These are phyloP conservation scores for Elongisporangium prolatum DNA, from an alignment of 352 stramenopile species.

Conservation along the genomic window DNA sequence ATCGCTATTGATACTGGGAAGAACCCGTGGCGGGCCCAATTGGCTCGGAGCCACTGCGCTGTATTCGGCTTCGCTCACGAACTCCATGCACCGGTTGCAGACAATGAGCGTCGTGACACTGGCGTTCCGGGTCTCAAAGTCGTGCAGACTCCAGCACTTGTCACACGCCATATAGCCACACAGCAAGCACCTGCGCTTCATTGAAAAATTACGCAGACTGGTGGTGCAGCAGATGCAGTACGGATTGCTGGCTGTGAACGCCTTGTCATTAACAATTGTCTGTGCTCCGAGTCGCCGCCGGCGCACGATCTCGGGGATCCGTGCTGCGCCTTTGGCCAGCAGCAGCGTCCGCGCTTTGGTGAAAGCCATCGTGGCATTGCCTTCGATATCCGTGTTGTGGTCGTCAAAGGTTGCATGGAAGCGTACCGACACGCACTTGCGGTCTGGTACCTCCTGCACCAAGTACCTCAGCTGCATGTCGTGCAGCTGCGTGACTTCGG, in stretches of 20 bases:
- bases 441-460: slow-evolving; percentile 23
- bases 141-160: slow-evolving; percentile 33
- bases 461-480: slow-evolving; percentile 18
- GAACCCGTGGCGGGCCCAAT: slow-evolving; percentile 16
- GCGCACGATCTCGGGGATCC: slow-evolving; percentile 1
- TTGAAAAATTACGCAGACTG: slow-evolving; percentile 23
- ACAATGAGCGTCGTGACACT: slow-evolving; percentile 33
- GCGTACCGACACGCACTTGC: slow-evolving; percentile 19
- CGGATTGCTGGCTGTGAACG: slow-evolving; percentile 1
- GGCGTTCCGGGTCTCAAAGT: slow-evolving; percentile 23
- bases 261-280: neutral
- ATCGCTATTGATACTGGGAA: slow-evolving; percentile 5
- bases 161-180: slow-evolving; percentile 37
- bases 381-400: neutral
- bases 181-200: slow-evolving; percentile 33
- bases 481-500: neutral
- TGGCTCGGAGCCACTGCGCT: slow-evolving; percentile 25
- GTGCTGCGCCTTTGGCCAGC: neutral
- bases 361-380: neutral
- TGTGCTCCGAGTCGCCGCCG: slow-evolving; percentile 1
- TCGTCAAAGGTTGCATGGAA: slow-evolving; percentile 20
- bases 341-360: slow-evolving; percentile 3
- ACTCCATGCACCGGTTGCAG: slow-evolving; percentile 45
- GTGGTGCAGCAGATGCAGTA: slow-evolving; percentile 6
- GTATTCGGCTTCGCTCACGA: slow-evolving; percentile 51